Conservation (phyloP, 2,329 filamentous ascomycete species). For the Macrophomina tecta region DNA sequence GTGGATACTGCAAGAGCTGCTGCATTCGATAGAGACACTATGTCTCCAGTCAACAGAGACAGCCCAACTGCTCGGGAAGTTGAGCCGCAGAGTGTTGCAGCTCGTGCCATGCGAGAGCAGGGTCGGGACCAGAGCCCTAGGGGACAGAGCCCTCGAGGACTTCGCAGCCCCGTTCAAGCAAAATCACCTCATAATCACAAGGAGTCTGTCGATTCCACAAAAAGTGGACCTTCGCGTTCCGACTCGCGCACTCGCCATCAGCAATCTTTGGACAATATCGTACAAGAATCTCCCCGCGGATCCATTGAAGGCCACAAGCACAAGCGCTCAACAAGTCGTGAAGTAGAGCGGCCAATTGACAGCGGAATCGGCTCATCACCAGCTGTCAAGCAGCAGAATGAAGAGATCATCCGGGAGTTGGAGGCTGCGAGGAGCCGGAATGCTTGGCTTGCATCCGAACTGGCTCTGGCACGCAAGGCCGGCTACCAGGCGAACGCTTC, state of each 20-base stretch:
- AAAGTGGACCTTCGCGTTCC: neutral
- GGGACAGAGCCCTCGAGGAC: neutral
- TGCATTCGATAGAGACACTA: slow-evolving; percentile 54
- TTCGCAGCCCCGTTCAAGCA: slow-evolving; percentile 26
- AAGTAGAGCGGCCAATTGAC: slow-evolving; percentile 55
- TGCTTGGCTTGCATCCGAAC: slow-evolving; percentile 95
- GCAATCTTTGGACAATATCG: slow-evolving; percentile 18
- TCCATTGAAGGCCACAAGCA: slow-evolving; percentile 32
- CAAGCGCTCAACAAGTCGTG: slow-evolving; percentile 39
- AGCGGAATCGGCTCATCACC: slow-evolving; percentile 66
- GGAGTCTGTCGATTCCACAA: slow-evolving; percentile 42
- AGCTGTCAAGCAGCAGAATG: slow-evolving; percentile 68
- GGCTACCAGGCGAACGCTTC: slow-evolving; percentile 80
- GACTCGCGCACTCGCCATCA: slow-evolving; percentile 16
- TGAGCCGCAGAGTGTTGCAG: slow-evolving; percentile 19
- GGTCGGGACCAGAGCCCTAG: slow-evolving; percentile 15
- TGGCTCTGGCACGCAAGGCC: slow-evolving; percentile 87
- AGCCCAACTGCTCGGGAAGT: slow-evolving; percentile 33
- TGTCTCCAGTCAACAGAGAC: slow-evolving; percentile 53
- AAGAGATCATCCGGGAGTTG: slow-evolving; percentile 82
- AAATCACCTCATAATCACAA: slow-evolving; percentile 36
- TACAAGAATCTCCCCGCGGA: slow-evolving; percentile 17
- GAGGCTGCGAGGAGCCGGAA: slow-evolving; percentile 85
- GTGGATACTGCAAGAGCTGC: slow-evolving; percentile 49
- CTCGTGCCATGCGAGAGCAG: slow-evolving; percentile 25